Evolutionary conservation across 768 basidiomycete genomes (phyloP), one percentile per base, ranked within the genome.

Genomic region (Mycena epipterygia): DNA sequence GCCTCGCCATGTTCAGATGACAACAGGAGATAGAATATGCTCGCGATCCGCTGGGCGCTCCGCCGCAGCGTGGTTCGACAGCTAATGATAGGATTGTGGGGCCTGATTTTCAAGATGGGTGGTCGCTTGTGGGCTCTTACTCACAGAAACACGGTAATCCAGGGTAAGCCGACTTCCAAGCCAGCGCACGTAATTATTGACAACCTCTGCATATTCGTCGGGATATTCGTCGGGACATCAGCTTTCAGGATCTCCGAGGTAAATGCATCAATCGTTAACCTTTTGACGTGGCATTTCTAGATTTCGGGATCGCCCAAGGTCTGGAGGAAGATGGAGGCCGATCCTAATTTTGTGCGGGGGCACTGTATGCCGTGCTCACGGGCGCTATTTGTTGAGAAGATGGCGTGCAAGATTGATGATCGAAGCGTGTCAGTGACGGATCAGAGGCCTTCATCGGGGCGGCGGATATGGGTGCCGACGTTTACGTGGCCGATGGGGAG

Each of bases 211-310:
- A n/a, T n/a, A n/a, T n/a, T n/a, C n/a, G n/a, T n/a, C n/a, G n/a
- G n/a, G n/a, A n/a, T n/a, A n/a, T n/a, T n/a, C n/a, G 42, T 46
- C 58, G 41, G 42, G 16, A 33, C 1, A 32, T 60, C 58, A 60
- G 30, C 21, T 30, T 33, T 60, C n/a, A n/a, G n/a, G 27, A 44
- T 46, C 42, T 32, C 37, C 64, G 52, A 63, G 35, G 9, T 62
- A 46, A 64, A 33, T 52, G 2, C 41, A 64, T 65, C 33, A 44
- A 56, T 44, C 30, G 23, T 44, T 48, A 13, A 21, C 16, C 33
- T 37, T 25, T 65, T 65, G 64, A 65, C 64, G 56, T 32, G 32
- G 44, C 29, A 33, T 41, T 66, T 58, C 64, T 57, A 58, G 64
- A 66, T 30, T 58, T 66, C 56, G 56, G 48, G 64, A 66, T 66